phyloP scores from a whole-genome alignment of 2,329 filamentous ascomycete genomes.

The Colletotrichum siamense region DNA sequence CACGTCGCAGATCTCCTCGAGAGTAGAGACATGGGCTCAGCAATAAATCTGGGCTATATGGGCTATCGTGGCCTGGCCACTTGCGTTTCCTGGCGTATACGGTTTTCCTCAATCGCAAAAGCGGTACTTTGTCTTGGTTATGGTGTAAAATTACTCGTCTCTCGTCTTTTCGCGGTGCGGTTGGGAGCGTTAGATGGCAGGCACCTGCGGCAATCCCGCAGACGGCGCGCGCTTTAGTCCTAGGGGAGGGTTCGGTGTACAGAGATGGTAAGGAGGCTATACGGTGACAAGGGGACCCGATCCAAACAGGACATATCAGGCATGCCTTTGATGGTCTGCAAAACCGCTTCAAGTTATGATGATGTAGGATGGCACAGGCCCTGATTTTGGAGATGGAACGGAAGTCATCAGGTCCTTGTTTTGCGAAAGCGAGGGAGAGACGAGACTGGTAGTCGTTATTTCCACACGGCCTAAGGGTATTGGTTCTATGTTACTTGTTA shows the following conservation, averaged over 20 bases:
- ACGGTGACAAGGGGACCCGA: background rate
- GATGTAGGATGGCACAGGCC: conserved; percentile 14
- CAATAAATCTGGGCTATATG: background rate
- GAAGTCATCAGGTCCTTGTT: conserved; percentile 2
- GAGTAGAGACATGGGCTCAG: conserved; percentile 10
- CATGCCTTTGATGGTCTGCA: background rate
- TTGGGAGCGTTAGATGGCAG: conserved; percentile 5
- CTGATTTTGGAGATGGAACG: background rate
- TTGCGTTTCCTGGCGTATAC: conserved; percentile 24
- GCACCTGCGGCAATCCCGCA: background rate
- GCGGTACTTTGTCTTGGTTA: conserved; percentile 16
- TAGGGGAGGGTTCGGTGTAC: conserved; percentile 13
- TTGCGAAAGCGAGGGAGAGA: conserved; percentile 1
- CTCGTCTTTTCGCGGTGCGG: background rate
- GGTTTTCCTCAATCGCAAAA: conserved; percentile 18
- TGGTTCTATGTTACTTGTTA: conserved; percentile 12
- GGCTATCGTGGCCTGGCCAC: background rate
- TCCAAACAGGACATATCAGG: background rate
- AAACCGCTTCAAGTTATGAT: conserved; percentile 10
- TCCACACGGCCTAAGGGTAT: conserved; percentile 9
- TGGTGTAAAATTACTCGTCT: conserved; percentile 21
- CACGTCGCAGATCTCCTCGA: background rate
- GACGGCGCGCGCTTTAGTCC: background rate
- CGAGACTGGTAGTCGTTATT: conserved; percentile 17
- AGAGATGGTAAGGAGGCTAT: background rate